A percentile compares a stretch with the other conserved stretches of the same genome.
phyloP scores from a whole-genome alignment of 176 grass and related monocot genomes.

The Raddia distichophylla region DNA sequence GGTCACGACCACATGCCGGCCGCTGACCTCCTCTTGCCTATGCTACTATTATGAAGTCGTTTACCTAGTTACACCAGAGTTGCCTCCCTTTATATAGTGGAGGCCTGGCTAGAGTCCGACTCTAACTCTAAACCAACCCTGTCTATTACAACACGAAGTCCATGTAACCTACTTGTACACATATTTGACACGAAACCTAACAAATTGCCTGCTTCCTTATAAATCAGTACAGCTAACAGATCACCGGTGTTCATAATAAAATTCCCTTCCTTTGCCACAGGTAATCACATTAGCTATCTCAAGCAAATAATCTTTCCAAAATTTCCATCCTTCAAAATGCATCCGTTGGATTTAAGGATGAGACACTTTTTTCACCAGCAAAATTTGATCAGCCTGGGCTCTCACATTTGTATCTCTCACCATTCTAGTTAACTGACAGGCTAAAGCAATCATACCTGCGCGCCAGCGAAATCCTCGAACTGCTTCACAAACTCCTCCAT shows the following conservation, averaged over 20 bases:
- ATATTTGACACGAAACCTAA: too few relatives aligned
- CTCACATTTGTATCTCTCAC: neutral
- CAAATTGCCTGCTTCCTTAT: neutral
- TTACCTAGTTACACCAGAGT: too few relatives aligned
- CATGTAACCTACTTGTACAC: too few relatives aligned
- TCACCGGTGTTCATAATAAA: neutral
- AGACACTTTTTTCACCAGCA: neutral
- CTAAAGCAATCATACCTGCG: slow-evolving; percentile 54
- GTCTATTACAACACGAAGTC: too few relatives aligned
- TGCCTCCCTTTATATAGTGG: too few relatives aligned
- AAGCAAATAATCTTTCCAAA: slow-evolving; percentile 7
- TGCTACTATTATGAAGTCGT: too few relatives aligned
- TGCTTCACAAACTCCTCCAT: slow-evolving; percentile 99
- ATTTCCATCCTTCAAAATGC: neutral
- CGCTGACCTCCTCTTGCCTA: too few relatives aligned
- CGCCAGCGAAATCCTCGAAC: slow-evolving; percentile 91
- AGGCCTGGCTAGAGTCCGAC: too few relatives aligned
- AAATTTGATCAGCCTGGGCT: neutral
- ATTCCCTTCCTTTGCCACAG: neutral
- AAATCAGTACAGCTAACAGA: neutral
- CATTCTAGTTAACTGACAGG: neutral
- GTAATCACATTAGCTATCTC: neutral
- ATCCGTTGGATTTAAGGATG: neutral
- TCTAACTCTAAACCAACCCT: too few relatives aligned
- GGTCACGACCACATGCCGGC: too few relatives aligned